Conservation (phyloP, 2,329 filamentous ascomycete genomes). For the Cryphonectria nitschkei region DNA sequence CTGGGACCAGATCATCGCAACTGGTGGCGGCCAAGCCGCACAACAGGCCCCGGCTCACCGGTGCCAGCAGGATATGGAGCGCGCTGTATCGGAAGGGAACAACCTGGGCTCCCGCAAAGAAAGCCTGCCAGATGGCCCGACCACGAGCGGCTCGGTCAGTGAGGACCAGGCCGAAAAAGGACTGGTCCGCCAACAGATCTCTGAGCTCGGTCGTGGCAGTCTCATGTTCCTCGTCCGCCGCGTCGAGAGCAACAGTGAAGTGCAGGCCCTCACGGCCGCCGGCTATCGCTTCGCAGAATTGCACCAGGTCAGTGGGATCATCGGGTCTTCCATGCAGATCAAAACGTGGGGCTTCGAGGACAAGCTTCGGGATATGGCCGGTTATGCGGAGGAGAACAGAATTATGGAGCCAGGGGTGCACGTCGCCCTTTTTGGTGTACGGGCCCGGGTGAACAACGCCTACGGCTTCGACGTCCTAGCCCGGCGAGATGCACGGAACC, state of each 20-base stretch:
- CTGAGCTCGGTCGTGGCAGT: conserved; percentile 69
- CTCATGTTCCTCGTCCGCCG: conserved; percentile 78
- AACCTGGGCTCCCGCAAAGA: conserved; percentile 23
- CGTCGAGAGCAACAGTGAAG: conserved; percentile 60
- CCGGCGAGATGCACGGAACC: conserved; percentile 56
- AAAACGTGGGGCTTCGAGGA: conserved; percentile 62
- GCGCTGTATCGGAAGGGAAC: conserved; percentile 20
- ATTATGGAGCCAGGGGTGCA: conserved; percentile 59
- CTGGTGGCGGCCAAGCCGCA: conserved; percentile 46
- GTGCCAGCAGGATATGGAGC: conserved; percentile 20
- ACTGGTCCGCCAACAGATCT: conserved; percentile 31
- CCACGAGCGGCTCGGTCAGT: conserved; percentile 8
- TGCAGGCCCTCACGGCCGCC: conserved; percentile 65
- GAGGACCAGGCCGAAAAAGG: conserved; percentile 49
- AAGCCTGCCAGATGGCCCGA: conserved; percentile 27
- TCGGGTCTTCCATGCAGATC: conserved; percentile 77
- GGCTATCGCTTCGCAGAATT: conserved; percentile 80
- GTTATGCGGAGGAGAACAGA: conserved; percentile 53
- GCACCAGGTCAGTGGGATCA: conserved; percentile 67
- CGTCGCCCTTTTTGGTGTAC: conserved; percentile 61
- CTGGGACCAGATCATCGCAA: conserved; percentile 76
- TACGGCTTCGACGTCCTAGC: conserved; percentile 68
- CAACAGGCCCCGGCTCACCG: conserved; percentile 19
- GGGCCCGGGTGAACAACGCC: conserved; percentile 50
- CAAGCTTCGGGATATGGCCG: conserved; percentile 67